phyloP scores from a whole-genome alignment of 495 filamentous ascomycete genomes.

The Penicillium fimorum region DNA sequence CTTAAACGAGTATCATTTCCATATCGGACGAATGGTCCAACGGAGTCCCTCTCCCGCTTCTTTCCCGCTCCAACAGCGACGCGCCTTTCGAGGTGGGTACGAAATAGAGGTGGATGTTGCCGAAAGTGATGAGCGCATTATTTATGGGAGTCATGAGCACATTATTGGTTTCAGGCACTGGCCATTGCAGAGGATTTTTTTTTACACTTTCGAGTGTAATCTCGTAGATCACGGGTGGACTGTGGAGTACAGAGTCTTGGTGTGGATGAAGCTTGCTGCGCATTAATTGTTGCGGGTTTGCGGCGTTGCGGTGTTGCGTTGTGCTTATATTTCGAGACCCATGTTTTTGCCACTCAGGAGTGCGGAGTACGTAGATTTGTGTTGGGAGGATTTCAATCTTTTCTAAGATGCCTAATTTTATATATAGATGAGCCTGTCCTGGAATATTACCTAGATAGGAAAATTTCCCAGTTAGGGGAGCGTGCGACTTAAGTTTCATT shows the following conservation, averaged over 20 bases:
- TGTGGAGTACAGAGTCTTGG: conserved; percentile 3
- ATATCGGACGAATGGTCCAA: conserved; percentile 6
- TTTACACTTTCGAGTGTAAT: conserved; percentile 6
- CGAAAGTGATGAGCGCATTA: conserved; percentile 1
- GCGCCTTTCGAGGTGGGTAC: neutral
- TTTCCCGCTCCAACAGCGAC: conserved; percentile 1
- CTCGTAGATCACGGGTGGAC: conserved; percentile 6
- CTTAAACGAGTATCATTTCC: conserved; percentile 4
- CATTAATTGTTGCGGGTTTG: neutral
- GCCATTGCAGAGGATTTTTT: neutral
- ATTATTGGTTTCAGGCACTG: conserved; percentile 10
- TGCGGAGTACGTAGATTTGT: neutral
- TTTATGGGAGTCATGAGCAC: neutral
- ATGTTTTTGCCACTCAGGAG: neutral
- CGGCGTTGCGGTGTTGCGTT: neutral
- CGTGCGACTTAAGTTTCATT: neutral
- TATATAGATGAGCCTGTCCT: neutral
- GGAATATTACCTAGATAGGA: neutral
- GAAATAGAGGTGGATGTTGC: neutral
- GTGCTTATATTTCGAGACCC: neutral
- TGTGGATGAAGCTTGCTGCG: neutral
- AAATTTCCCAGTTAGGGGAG: neutral
- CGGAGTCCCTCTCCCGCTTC: conserved; percentile 7
- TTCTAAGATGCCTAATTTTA: neutral
- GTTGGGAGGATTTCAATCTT: neutral